phyloP scores from a whole-genome alignment of 352 stramenopile species.

The Phytophthora pluvialis region DNA sequence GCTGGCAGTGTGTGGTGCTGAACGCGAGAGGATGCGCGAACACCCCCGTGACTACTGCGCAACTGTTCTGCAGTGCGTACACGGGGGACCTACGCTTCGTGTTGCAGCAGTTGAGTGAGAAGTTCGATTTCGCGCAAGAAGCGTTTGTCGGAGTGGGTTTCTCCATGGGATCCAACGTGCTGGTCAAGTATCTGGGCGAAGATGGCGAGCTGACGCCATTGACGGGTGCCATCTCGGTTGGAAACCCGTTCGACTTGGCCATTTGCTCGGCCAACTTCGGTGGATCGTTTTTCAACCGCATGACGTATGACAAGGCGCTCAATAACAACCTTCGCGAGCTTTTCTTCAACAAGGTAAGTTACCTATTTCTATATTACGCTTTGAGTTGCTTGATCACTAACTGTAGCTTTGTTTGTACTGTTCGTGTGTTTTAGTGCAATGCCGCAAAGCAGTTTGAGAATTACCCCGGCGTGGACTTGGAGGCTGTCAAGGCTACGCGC shows the following conservation, averaged over 20 bases:
- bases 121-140: constrained; percentile 53
- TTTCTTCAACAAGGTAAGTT: constrained; percentile 62
- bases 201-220: constrained; percentile 47
- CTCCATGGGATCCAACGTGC: constrained; percentile 79
- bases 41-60: constrained; percentile 59
- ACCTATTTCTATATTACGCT: neutral
- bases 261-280: constrained; percentile 61
- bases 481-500: constrained; percentile 37
- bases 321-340: constrained; percentile 64
- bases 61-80: constrained; percentile 76
- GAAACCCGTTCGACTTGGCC: constrained; percentile 77
- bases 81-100: constrained; percentile 72
- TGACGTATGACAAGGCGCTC: constrained; percentile 69
- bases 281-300: constrained; percentile 55
- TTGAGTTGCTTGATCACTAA: neutral
- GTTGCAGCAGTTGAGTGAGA: constrained; percentile 40
- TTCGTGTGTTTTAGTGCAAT: constrained; percentile 28
- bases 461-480: constrained; percentile 51
- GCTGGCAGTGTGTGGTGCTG: constrained; percentile 78
- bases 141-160: constrained; percentile 70
- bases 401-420: neutral
- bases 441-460: constrained; percentile 53
- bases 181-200: constrained; percentile 85
- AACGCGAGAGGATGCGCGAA: constrained; percentile 75
- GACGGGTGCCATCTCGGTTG: constrained; percentile 65